Evolutionary conservation across 345 rosid species (phyloP), one percentile per base, ranked within the genome.

Genomic region (Moricandia moricandioides): DNA sequence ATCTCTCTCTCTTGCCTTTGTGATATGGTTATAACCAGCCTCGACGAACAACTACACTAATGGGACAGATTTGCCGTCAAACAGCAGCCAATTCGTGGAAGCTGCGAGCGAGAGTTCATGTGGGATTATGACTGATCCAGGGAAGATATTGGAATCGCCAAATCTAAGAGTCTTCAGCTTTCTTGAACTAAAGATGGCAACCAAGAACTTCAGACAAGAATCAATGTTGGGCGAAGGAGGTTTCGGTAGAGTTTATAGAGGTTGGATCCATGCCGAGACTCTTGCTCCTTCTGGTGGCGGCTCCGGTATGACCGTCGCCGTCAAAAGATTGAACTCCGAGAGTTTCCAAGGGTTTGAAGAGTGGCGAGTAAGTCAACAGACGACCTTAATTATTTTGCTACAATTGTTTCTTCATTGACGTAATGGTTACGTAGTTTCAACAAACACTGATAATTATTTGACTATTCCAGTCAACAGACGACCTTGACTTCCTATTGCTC

Each of bases 181-280:
- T 81, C 69, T 84, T 37, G 97, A 91, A 47, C 75, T 91, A 73
- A 88, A 67, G 75, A 70, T 65, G 0, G 89, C 96, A 0, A 87
- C 97, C 0, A 87, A 69, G 81, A 84, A 80, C 72, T 91, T 93
- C 77, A 84, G 64, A 67, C 9, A 84, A 35, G 92, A 93, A 37
- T 66, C 85, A 63, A 58, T 87, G 75, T 70, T 93, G 83, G 97
- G 96, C 4, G 86, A 89, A 76, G 98, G 97, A 29, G 91, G 91
- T 7, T 93, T 88, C 8, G 97, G 98, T 3, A 84, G 63, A 59
- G 98, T 93, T 57, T 93, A 75, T 79, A 89, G 84, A 83, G 97
- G 98, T 1, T 93, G 92, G 94, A 43, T 93, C 7, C 88, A 91
- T 65, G 89, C 77, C 27, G 85, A 66, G 80, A 86, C 86, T 65